phyloP scores from a whole-genome alignment of 345 rosid genomes.

The Geranium brycei region DNA sequence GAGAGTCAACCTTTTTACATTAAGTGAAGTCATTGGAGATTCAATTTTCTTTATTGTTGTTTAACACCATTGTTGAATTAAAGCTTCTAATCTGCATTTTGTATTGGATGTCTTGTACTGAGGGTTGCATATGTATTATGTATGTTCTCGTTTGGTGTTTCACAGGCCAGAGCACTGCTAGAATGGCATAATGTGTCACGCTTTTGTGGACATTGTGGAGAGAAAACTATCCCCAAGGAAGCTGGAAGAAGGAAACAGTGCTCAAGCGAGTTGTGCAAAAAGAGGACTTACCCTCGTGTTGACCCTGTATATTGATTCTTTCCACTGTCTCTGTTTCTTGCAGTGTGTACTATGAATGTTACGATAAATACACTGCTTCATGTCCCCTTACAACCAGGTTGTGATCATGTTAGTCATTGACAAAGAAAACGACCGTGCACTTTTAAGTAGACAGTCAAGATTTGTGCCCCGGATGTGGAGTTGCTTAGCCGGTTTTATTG shows the following conservation, averaged over 20 bases:
- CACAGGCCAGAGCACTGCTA: constrained; percentile 73
- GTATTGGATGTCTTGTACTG: no score
- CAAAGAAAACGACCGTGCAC: constrained; percentile 66
- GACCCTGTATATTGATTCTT: constrained; percentile 47
- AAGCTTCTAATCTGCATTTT: not conserved
- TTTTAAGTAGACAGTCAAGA: constrained; percentile 76
- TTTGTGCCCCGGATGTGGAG: constrained; percentile 93
- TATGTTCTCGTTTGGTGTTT: constrained; percentile 4
- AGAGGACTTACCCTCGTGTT: constrained; percentile 75
- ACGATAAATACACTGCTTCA: not conserved
- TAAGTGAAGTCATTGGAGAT: no score
- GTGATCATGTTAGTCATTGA: constrained; percentile 95
- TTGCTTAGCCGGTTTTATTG: constrained; percentile 89
- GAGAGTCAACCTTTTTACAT: no score
- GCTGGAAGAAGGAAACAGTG: constrained; percentile 79
- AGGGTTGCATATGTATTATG: not conserved
- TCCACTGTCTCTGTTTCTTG: constrained; percentile 1
- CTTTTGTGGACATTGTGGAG: constrained; percentile 82
- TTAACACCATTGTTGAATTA: no score
- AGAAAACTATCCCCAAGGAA: constrained; percentile 47
- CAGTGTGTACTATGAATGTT: not conserved
- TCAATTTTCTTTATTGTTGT: no score
- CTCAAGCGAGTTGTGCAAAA: constrained; percentile 44
- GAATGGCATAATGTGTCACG: constrained; percentile 64
- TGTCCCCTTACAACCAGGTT: constrained; percentile 35